Conservation (phyloP, 2,329 filamentous ascomycete species). For the Falciphora oryzae region DNA sequence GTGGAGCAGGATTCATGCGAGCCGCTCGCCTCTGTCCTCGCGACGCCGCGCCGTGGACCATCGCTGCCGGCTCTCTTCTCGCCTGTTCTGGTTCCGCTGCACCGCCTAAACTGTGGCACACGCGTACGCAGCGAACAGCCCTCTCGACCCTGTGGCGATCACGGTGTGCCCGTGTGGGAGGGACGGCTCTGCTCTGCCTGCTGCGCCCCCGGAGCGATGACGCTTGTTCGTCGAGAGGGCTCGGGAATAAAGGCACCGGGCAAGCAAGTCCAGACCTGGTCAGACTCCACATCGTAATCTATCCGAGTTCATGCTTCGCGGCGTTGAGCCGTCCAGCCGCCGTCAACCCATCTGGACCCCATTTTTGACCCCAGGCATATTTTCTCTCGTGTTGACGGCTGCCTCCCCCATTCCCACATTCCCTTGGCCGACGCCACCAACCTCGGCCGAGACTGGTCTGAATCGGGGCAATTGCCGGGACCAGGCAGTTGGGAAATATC, state of each 20-base stretch:
- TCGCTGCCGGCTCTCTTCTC: background rate
- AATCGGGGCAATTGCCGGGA: background rate
- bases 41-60: no score
- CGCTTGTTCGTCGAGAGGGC: background rate
- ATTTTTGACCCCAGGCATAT: no score
- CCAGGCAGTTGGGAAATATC: background rate
- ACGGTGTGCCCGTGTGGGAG: background rate
- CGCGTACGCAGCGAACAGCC: background rate
- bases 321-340: background rate
- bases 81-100: background rate
- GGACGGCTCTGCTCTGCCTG: slow-evolving; percentile 1
- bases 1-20: no score
- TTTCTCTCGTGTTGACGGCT: background rate
- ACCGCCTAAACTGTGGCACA: background rate
- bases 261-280: background rate
- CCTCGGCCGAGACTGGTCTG: background rate
- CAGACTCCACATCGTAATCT: background rate
- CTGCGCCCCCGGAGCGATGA: background rate
- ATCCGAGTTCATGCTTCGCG: background rate
- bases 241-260: background rate
- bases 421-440: background rate
- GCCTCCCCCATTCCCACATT: background rate
- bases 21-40: no score
- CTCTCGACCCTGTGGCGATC: background rate
- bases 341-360: no score